Evolutionary conservation across 768 basidiomycete species (phyloP).

Genomic region (Baorangia bicolor): DNA sequence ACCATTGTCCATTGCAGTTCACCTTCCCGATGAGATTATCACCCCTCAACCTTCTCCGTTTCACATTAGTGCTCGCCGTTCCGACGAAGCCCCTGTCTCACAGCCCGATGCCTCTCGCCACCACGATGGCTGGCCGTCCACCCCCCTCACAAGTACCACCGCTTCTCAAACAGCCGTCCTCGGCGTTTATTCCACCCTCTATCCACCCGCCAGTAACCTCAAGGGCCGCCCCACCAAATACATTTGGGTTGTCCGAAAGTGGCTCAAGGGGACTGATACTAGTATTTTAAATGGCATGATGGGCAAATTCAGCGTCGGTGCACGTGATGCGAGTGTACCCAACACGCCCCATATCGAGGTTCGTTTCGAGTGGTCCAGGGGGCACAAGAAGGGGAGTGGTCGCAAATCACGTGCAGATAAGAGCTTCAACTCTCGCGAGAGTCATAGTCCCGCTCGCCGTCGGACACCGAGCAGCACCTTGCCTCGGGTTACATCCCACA

Average conservation of each 20-base stretch:
- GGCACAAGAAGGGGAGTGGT: constrained; percentile 20
- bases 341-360: constrained; percentile 55
- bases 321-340: constrained; percentile 21
- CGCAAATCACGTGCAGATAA: constrained; percentile 24
- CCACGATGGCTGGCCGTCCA: constrained; percentile 14
- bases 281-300: constrained; percentile 47
- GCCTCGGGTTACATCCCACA: constrained; percentile 9
- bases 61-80: constrained; percentile 3
- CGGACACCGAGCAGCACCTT: constrained; percentile 4
- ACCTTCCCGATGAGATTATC: constrained; percentile 24
- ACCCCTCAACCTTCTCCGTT: constrained; percentile 21
- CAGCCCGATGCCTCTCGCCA: constrained; percentile 6
- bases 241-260: constrained; percentile 73
- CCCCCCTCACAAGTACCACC: constrained; percentile 9
- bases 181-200: constrained; percentile 67
- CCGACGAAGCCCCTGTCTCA: constrained; percentile 18
- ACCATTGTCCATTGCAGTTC: constrained; percentile 21
- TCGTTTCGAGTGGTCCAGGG: constrained; percentile 75
- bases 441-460: constrained; percentile 14
- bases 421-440: constrained; percentile 7
- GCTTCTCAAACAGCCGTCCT: constrained; percentile 49
- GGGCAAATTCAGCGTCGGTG: constrained; percentile 35
- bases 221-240: constrained; percentile 50
- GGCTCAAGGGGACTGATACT: constrained; percentile 61
- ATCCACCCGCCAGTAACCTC: constrained; percentile 43